Evolutionary conservation across 768 basidiomycete genomes (phyloP), one percentile per base, ranked within the genome.

Genomic region (Mycena vitilis): DNA sequence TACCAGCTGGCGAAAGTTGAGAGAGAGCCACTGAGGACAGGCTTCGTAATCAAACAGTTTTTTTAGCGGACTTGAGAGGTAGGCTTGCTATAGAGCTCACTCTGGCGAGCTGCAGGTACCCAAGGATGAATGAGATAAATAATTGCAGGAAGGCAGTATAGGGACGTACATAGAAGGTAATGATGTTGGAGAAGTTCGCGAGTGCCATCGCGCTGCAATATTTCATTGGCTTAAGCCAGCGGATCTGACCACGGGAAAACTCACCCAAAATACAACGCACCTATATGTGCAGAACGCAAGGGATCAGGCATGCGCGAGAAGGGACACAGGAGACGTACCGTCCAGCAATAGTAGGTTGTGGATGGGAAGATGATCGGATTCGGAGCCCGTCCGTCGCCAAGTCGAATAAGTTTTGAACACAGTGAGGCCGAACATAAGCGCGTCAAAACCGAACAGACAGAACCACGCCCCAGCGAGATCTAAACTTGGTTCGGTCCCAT

Each of bases 1-100:
- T 20, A 54, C 53, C 53, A 54, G 53, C 53, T 38, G 4, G 53
- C 53, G 37, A 54, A 54, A 10, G 53, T 54, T 20, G 53, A 54
- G 20, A 54, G 53, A 16, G 53, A 38, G 7, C 53, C 53, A 20
- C 53, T 38, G 53, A 54, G 37, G 53, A 38, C 11, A 12, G 53
- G 53, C 53, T 54, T 37, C 12, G 20, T 47, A 20, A 18, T 18
- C 36, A 38, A 37, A 11, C 7, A 30, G 30, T 30, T 30, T 30
- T 30, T 2, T 49, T 22, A 49, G 48, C 9, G 22, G 11, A 20
- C 10, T 30, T 30, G 5, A 30, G 12, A 34, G 9, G 7, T n/a
- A 18, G 8, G 18, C 18, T 13, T 16, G 44, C 45, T 16, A 13
- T 13, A 16, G 15, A 8, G 18, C 53, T 54, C 22, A 54, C 53